These are phyloP conservation scores for Saposhnikovia divaricata DNA, from an alignment of 129 eudicot species.

Conservation along the genomic window DNA sequence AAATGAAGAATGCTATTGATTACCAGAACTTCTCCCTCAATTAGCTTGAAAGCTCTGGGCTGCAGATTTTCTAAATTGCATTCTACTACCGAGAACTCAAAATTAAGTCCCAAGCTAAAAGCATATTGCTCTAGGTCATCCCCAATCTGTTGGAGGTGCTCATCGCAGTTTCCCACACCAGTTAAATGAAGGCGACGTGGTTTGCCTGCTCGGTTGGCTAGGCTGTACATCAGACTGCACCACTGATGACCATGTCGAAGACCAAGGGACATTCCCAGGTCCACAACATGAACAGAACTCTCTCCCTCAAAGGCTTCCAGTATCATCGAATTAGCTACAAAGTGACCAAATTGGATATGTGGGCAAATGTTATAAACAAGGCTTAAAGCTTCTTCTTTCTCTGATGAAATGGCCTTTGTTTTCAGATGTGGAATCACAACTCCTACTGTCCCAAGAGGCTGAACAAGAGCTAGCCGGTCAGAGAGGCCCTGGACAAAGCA, in stretches of 20 bases:
- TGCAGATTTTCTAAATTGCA: constrained; percentile 34
- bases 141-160: constrained; percentile 25
- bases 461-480: constrained; percentile 35
- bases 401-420: constrained; percentile 15
- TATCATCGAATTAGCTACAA: constrained; percentile 39
- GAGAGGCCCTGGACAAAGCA: constrained; percentile 44
- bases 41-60: constrained; percentile 28
- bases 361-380: constrained; percentile 39
- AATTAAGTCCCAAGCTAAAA: constrained; percentile 19
- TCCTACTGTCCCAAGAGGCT: constrained; percentile 43
- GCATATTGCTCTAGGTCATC: constrained; percentile 37
- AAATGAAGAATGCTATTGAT: constrained; percentile 44
- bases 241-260: constrained; percentile 44
- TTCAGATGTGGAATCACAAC: constrained; percentile 19
- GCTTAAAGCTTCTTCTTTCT: constrained; percentile 34
- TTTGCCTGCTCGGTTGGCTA: constrained; percentile 26
- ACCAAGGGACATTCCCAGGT: constrained; percentile 51
- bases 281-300: constrained; percentile 48
- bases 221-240: constrained; percentile 32
- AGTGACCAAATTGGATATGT: constrained; percentile 39
- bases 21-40: constrained; percentile 28
- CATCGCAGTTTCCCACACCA: constrained; percentile 29
- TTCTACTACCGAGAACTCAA: constrained; percentile 34
- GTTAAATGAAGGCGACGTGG: constrained; percentile 32
- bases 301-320: constrained; percentile 63